Evolutionary conservation across 176 grass and related monocot species (phyloP), one percentile per base, ranked within the genome.

Genomic region (Triticum urartu): DNA sequence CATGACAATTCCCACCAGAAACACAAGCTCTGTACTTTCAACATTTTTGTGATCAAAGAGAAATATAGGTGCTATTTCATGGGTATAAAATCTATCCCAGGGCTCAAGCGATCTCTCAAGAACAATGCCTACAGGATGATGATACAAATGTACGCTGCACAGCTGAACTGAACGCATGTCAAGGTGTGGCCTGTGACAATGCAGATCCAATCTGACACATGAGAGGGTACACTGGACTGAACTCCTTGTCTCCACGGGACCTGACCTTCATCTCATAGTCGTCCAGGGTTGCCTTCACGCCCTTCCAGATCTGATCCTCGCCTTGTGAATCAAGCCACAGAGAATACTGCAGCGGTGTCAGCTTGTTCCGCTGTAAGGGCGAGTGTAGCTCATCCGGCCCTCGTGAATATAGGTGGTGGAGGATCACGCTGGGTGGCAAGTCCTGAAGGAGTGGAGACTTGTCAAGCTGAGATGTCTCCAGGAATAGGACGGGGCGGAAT

Each of bases 281-380:
- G 14, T 94, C 94, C 72, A 99, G 85, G 62, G 94, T 99, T 15
- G 94, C 89, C 78, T 97, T 99, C 79, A 99, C 87, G 64, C 94
- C 94, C 84, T 93, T 97, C 97, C 97, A 99, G 83, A 99, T 88
- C 78, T 91, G 94, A 78, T 99, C 94, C 86, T 97, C 94, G 5
- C 94, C 90, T 28, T 99, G 97, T 7, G 90, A 91, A 89, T 99
- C 97, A 71, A 99, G 89, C 97, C 97, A 99, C 0, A 99, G 64
- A 12, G 94, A 99, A 68, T 99, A 99, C 83, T 99, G 88, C 68
- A 88, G 52, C 2, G 92, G 87, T 0, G 88, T 96, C 58, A 95
- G 88, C 24, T 96, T 94, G 86, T 99, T 96, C 33, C 92, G 93
- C 83, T 99, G 94, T 54, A 96, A 88, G 14, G 97, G 97, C 3